Conservation (phyloP, 257 asterid species). For the Schizonepeta tenuifolia region DNA sequence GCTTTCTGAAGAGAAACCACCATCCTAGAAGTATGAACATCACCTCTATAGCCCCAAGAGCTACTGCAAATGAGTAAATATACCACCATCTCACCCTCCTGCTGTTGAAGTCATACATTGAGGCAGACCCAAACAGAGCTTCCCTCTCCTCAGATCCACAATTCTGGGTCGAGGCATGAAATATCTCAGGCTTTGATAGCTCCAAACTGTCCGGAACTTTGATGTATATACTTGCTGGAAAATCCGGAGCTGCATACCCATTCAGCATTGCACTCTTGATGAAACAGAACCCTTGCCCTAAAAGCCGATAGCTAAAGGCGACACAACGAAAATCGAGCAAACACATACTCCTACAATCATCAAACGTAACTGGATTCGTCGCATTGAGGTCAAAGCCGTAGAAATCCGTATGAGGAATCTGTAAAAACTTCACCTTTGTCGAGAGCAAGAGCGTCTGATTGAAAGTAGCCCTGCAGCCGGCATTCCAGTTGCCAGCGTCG, state of each 20-base stretch:
- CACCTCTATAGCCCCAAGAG: slow-evolving; percentile 43
- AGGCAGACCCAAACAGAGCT: slow-evolving; percentile 32
- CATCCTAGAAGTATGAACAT: slow-evolving; percentile 45
- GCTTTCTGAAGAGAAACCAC: slow-evolving; percentile 55
- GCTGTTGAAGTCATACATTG: slow-evolving; percentile 45
- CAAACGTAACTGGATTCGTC: slow-evolving; percentile 35
- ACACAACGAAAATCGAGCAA: slow-evolving; percentile 43
- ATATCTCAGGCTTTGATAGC: slow-evolving; percentile 36
- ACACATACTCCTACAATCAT: slow-evolving; percentile 47
- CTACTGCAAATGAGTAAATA: slow-evolving; percentile 42
- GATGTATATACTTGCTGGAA: slow-evolving; percentile 52
- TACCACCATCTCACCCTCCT: slow-evolving; percentile 48
- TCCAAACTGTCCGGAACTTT: slow-evolving; percentile 50
- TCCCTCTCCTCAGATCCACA: slow-evolving; percentile 34
- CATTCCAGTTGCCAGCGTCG: slow-evolving; percentile 53
- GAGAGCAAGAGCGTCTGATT: slow-evolving; percentile 30
- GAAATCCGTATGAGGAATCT: slow-evolving; percentile 59
- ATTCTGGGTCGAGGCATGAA: slow-evolving; percentile 30
- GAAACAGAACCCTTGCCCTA: slow-evolving; percentile 54
- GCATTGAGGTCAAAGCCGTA: slow-evolving; percentile 63
- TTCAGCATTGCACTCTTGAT: slow-evolving; percentile 58
- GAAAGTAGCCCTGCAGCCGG: slow-evolving; percentile 57
- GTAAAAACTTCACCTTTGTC: slow-evolving; percentile 47
- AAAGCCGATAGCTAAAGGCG: slow-evolving; percentile 56
- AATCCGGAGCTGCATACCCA: slow-evolving; percentile 56